Percentiles rank a stretch among this genome's conserved stretches.
These are phyloP conservation scores for Boletus huronensis DNA, from an alignment of 768 basidiomycete genomes.

Conservation along the genomic window DNA sequence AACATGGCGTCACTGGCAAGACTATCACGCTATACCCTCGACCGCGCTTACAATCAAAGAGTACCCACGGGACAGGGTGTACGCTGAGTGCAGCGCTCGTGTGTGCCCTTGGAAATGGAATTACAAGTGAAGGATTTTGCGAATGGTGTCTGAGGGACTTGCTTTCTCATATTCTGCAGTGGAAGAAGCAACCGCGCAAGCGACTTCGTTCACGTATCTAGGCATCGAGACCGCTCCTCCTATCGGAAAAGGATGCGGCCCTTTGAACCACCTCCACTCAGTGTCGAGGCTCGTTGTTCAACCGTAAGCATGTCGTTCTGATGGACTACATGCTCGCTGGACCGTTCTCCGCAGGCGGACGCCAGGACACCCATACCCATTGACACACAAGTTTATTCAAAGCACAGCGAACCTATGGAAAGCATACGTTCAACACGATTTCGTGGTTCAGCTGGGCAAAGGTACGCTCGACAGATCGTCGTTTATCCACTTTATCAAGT, in stretches of 20 bases:
- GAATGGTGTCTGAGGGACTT: neutral
- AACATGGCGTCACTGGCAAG: conserved; percentile 24
- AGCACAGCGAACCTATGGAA: conserved; percentile 58
- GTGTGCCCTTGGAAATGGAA: conserved; percentile 53
- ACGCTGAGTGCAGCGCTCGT: conserved; percentile 85
- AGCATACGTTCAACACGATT: conserved; percentile 78
- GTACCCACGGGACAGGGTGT: conserved; percentile 91
- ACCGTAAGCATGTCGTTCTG: conserved; percentile 41
- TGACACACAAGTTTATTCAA: conserved; percentile 62
- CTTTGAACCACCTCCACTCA: conserved; percentile 81
- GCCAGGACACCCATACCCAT: conserved; percentile 58
- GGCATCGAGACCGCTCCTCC: conserved; percentile 67
- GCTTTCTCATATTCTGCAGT: conserved; percentile 35
- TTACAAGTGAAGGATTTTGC: conserved; percentile 34
- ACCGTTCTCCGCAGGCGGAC: conserved; percentile 46
- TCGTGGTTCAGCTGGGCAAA: conserved; percentile 69
- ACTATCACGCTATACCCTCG: conserved; percentile 51
- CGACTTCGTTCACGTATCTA: conserved; percentile 66
- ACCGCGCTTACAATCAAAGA: conserved; percentile 60
- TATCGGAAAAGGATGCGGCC: conserved; percentile 76
- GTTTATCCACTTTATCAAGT: conserved; percentile 88
- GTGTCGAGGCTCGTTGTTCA: conserved; percentile 47
- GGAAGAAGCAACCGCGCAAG: conserved; percentile 53
- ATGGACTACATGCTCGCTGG: neutral
- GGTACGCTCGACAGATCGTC: conserved; percentile 63